These are phyloP conservation scores for Aspergillus niger DNA, from an alignment of 2,329 filamentous ascomycete species.

Conservation along the genomic window DNA sequence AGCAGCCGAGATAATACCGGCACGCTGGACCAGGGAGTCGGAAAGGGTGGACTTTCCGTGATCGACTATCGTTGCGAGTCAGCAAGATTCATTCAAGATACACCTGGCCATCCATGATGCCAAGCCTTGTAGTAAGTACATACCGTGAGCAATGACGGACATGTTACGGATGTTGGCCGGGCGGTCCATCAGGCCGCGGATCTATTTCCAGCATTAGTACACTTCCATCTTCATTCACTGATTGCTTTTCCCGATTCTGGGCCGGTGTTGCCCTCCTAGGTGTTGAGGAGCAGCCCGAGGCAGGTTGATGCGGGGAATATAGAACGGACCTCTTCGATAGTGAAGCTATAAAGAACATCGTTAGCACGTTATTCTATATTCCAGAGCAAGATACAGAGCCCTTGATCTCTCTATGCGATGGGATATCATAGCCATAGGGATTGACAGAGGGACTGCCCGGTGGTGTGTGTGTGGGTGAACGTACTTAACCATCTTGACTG, in stretches of 20 bases:
- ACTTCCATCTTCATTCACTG: too few species aligned
- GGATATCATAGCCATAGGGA: too few species aligned
- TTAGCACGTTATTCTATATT: constrained; percentile 30
- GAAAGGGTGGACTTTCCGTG: constrained; percentile 99
- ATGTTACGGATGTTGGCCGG: constrained; percentile 79
- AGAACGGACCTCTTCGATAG: constrained; percentile 77
- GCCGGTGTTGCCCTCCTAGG: neutral
- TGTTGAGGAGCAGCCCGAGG: neutral
- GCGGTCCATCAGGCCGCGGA: constrained; percentile 52
- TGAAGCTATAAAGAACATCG: constrained; percentile 70
- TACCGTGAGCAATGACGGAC: constrained; percentile 99
- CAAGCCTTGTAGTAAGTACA: constrained; percentile 31
- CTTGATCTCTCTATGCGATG: too few species aligned
- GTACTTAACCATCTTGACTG: constrained; percentile 99
- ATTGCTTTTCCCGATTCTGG: neutral
- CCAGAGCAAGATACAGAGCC: too few species aligned
- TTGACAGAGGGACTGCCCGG: too few species aligned
- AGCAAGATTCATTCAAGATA: neutral
- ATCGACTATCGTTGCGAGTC: constrained; percentile 64
- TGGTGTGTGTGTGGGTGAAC: constrained; percentile 46
- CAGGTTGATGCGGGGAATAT: constrained; percentile 3
- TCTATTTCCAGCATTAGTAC: constrained; percentile 33
- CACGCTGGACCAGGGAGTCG: constrained; percentile 98
- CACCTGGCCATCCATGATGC: neutral
- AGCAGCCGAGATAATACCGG: constrained; percentile 97